Base-by-base conservation (phyloP, 352 stramenopile species). In the Phytophthora sp. region DNA sequence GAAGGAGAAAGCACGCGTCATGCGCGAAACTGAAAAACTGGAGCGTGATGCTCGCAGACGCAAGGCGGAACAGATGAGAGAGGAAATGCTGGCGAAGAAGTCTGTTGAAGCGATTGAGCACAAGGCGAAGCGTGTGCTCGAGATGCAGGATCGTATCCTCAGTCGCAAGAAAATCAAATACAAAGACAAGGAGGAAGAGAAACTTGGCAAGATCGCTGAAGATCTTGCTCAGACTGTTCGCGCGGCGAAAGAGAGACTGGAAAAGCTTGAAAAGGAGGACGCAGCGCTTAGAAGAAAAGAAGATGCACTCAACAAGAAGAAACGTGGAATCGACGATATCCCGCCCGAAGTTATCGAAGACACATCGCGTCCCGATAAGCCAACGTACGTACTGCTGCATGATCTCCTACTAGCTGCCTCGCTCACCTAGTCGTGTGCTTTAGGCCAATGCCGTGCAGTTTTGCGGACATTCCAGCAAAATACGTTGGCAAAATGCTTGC, bases 121-220 rank as follows among this genome's bases (percentile, higher is more conserved):
- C 59, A 94, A 94, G 48, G 85, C 87, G 23, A 94, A 94, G 51
- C 84, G 87, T 32, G 79, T 94, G 35, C 69, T 96, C 6, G 87
- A 96, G 56, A 94, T 94, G 85, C 84, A 94, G 48, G 87, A 94
- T 62, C 87, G 87, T 17, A 94, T 96, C 39, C 63, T 94, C 7
- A 94, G 85, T 42, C 76, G 81, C 48, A 91, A 92, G 70, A 96
- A 96, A 62, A 78, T 96, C 75, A 93, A 93, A 69, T 96, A 94
- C 67, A 94, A 94, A 66, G 87, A 94, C 56, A 91, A 94, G 50
- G 87, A 96, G 44, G 87, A 96, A 37, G 87, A 96, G 42, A 96
- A 87, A 37, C 72, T 96, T 15, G 87, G 87, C 17, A 87, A 78
- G 42, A 62, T 96, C 1, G 87, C 87, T 0, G 87, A 96, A 48